A percentile compares a stretch with the other conserved stretches of the same genome.
Conservation (phyloP, 306 rosid species). For the Fagus crenata region DNA sequence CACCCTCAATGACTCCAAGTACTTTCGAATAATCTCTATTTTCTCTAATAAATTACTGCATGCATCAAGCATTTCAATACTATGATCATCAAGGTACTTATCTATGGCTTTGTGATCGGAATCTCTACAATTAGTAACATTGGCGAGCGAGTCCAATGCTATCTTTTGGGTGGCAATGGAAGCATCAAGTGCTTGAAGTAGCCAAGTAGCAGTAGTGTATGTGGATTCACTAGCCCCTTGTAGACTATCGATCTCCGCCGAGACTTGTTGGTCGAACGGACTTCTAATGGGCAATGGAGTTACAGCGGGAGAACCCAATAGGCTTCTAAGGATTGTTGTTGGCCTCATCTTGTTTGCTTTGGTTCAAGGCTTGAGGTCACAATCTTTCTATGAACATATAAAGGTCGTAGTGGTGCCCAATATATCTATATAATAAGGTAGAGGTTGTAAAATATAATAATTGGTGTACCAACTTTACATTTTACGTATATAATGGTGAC, state of each 20-base stretch:
- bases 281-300: constrained; percentile 34
- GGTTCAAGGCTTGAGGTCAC: not conserved
- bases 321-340: constrained; percentile 29
- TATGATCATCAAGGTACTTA: constrained; percentile 38
- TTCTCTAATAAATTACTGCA: constrained; percentile 44
- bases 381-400: no score
- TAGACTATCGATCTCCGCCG: constrained; percentile 32
- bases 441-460: not conserved
- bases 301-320: constrained; percentile 7
- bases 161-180: constrained; percentile 44
- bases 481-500: not conserved
- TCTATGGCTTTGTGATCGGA: constrained; percentile 28
- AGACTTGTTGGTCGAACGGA: constrained; percentile 32
- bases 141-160: constrained; percentile 30
- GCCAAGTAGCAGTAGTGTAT: not conserved
- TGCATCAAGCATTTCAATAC: constrained; percentile 42
- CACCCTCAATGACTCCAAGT: constrained; percentile 35
- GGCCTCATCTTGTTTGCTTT: constrained; percentile 4
- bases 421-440: constrained; percentile 9
- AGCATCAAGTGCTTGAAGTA: constrained; percentile 41
- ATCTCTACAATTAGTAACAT: constrained; percentile 8
- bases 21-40: constrained; percentile 28
- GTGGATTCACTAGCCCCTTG: not conserved
- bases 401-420: not conserved
- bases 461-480: not conserved